phyloP scores from a whole-genome alignment of 352 stramenopile genomes.

The Phytophthora sp. region DNA sequence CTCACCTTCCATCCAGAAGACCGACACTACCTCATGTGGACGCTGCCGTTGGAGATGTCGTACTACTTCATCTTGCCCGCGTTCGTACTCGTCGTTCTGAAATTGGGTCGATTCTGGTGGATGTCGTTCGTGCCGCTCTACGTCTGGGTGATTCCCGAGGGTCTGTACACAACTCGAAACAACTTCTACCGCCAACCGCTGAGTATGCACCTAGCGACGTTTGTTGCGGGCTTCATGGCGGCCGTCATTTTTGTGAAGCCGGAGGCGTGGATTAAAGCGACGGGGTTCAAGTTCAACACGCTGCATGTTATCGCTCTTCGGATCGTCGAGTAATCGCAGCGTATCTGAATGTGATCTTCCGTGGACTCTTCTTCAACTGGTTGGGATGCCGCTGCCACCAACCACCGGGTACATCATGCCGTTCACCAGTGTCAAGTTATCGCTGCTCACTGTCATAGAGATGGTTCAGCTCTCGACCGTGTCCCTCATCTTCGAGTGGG shows the following conservation, averaged over 20 bases:
- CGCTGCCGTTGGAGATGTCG: slow-evolving; percentile 17
- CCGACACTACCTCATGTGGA: slow-evolving; percentile 21
- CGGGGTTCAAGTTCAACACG: slow-evolving; percentile 4
- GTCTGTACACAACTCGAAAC: neutral
- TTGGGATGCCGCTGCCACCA: neutral
- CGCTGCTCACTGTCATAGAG: slow-evolving; percentile 34
- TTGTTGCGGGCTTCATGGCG: slow-evolving; percentile 12
- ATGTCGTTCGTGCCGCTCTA: slow-evolving; percentile 1
- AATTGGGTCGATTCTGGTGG: slow-evolving; percentile 20
- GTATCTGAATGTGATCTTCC: slow-evolving; percentile 19
- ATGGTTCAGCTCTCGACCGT: slow-evolving; percentile 34
- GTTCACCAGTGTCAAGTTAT: slow-evolving; percentile 21
- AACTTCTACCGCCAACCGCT: neutral
- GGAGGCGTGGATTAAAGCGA: slow-evolving; percentile 13
- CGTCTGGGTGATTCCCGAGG: neutral
- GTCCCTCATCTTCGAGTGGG: slow-evolving; percentile 36
- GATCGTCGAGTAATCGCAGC: slow-evolving; percentile 16
- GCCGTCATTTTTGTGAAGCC: slow-evolving; percentile 19
- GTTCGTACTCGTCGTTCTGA: slow-evolving; percentile 12
- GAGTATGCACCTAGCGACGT: neutral
- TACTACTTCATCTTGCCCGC: slow-evolving; percentile 20
- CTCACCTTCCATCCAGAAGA: slow-evolving; percentile 10
- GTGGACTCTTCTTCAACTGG: slow-evolving; percentile 18
- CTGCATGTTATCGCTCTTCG: slow-evolving; percentile 10
- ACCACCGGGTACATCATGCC: slow-evolving; percentile 6